Percentiles rank a stretch among this genome's conserved stretches.
Conservation (phyloP, 345 rosid genomes). For the Lepidium sativum region DNA sequence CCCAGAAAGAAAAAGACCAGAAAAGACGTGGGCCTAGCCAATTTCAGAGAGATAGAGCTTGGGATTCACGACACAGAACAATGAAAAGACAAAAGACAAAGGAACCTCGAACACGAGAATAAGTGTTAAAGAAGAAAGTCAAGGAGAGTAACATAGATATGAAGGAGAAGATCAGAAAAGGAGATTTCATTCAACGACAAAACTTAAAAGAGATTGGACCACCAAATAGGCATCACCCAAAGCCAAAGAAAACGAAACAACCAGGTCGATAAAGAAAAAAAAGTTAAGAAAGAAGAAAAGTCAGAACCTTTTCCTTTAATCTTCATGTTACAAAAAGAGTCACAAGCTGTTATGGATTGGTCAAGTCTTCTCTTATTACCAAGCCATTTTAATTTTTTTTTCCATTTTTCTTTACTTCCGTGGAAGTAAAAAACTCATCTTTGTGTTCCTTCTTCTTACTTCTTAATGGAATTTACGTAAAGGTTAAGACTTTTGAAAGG, state of each 20-base stretch:
- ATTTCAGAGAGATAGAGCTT: conserved; percentile 10
- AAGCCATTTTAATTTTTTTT: not conserved
- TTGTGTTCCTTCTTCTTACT: not conserved
- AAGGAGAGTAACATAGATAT: conserved; percentile 18
- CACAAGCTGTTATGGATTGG: conserved; percentile 11
- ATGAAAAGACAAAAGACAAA: conserved; percentile 23
- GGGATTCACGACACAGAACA: conserved; percentile 27
- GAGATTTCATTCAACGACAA: conserved; percentile 6
- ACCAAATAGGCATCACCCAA: conserved; percentile 2
- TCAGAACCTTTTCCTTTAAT: not conserved
- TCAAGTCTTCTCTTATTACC: conserved; percentile 5
- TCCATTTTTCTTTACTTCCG: not conserved
- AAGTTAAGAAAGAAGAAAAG: conserved; percentile 11
- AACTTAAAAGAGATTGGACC: not conserved
- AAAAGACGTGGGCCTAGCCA: conserved; percentile 12
- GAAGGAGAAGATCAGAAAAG: not conserved
- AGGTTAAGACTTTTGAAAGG: conserved; percentile 1
- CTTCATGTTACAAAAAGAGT: not conserved
- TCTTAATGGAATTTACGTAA: not conserved
- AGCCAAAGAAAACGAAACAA: conserved; percentile 9
- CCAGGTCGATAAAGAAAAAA: conserved; percentile 13
- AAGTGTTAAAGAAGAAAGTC: conserved; percentile 16
- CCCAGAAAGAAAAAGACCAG: conserved; percentile 15
- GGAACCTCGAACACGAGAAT: conserved; percentile 12
- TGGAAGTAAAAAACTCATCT: conserved; percentile 8